Base-by-base conservation (phyloP, 441 rosid genomes). In the Metrosideros polymorpha region DNA sequence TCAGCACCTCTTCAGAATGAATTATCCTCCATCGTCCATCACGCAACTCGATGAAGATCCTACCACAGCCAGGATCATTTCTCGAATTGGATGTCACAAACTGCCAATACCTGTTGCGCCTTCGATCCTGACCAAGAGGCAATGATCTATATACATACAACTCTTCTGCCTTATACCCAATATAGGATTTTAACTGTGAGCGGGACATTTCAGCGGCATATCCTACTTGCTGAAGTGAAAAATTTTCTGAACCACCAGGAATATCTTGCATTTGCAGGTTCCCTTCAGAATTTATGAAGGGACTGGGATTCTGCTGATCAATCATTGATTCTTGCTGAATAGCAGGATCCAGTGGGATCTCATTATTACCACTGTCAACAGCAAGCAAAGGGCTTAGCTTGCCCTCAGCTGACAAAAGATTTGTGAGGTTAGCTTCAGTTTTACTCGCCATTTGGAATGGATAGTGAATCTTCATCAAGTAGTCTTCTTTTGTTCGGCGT, bases 111-210 rank as follows among this genome's bases (percentile, higher is more conserved):
- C 98, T 92, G 85, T 95, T 96, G 63, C 93, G 95, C 82, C 99
- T 92, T 66, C 99, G 94, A 92, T 96, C 99, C 91, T 92, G 96
- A 87, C 99, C 99, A 32, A 96, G 91, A 30, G 99, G 99, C 92
- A 95, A 92, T 84, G 99, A 96, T 85, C 98, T 93, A 84, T 92
- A 94, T 19, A 90, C 94, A 87, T 93, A 93, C 85, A 93, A 89
- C 90, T 95, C 95, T 88, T 96, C 99, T 27, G 98, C 99, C 91
- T 91, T 95, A 87, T 93, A 94, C 75, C 98, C 93, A 88, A 96
- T 92, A 84, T 92, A 93, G 39, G 96, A 94, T 92, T 96, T 96
- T 59, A 94, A 84, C 87, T 91, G 94, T 52, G 95, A 93, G 63
- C 94, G 94, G 27, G 96, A 93, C 92, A 90, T 93, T 83, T 96